Base-by-base conservation (phyloP, 2,329 filamentous ascomycete genomes). In the Curvularia lunata region DNA sequence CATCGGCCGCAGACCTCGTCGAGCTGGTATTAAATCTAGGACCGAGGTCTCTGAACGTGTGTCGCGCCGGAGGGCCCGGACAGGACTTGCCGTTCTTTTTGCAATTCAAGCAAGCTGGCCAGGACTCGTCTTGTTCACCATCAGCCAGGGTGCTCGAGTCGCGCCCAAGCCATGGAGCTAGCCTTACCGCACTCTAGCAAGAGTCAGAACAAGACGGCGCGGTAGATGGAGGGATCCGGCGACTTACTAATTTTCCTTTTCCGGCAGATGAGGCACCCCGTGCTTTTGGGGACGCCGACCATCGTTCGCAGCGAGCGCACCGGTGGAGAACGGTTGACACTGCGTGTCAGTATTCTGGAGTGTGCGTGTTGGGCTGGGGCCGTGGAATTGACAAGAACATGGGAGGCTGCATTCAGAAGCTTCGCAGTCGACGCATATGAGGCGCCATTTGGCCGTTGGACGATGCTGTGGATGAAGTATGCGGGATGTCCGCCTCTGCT, bases 211-310 rank as follows among this genome's bases (percentile, higher is more conserved):
- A 38, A 32, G 42, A 40, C 48, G 16, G 18, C 32, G 34, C 30
- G 37, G 53, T 38, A 30, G 27, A 30, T 5, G 40, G 34, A 37
- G 27, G 21, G 42, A 9, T 42, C 32, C 23, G 47, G 25, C 41
- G 49, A 68, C 71, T 69, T 67, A 68, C 65, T 75, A 48, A 75
- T 74, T 48, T 75, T 75, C 49, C 71, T 54, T 52, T 67, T 72
- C 38, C 72, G 65, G 63, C 72, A 75, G 23, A 72, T 69, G 19
- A 64, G 42, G 59, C 71, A 75, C 18, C 72, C 72, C 8, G 70
- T 75, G 52, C 71, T 73, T 58, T 75, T 75, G 5, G 72, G 72
- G 46, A 75, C 72, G 47, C 72, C 72, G 23, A 74, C 72, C 72
- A 75, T 74, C 54, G 32, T 55, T 54, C 19, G 23, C 42, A 32